These are phyloP conservation scores for Themeda triandra DNA, from an alignment of 176 grass and related monocot species.

Conservation along the genomic window DNA sequence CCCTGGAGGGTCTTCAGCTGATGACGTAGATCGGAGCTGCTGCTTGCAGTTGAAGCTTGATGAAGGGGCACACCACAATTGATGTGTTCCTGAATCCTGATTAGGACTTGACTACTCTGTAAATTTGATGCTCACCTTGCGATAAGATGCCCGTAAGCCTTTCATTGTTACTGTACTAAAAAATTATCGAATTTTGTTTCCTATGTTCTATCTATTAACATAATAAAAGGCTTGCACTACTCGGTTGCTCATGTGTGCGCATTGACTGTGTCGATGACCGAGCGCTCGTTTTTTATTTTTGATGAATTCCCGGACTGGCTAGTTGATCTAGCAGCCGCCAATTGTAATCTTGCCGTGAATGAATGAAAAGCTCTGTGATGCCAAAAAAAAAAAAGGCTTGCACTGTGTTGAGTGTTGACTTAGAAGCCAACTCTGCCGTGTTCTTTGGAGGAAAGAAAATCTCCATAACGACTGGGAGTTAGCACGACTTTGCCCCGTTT, in stretches of 20 bases:
- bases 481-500: neutral
- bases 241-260: too few species aligned
- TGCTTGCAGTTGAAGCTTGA: too few species aligned
- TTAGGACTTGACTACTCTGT: neutral
- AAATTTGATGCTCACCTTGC: neutral
- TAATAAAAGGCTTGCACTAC: too few species aligned
- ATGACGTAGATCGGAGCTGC: neutral
- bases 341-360: too few species aligned
- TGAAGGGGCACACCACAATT: neutral
- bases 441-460: neutral
- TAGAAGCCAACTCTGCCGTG: neutral
- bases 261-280: too few species aligned
- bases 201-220: neutral
- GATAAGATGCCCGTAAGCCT: neutral
- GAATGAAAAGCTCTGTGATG: too few species aligned
- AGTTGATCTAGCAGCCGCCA: too few species aligned
- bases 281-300: too few species aligned
- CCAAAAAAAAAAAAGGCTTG: neutral
- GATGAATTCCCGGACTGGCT: too few species aligned
- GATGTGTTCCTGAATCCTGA: neutral
- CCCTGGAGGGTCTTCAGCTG: constrained; percentile 27
- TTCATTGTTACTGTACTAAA: neutral
- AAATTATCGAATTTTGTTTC: neutral
- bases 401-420: neutral
- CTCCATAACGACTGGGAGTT: neutral